These are phyloP conservation scores for Citrus maxima DNA, from an alignment of 345 rosid species.

Conservation along the genomic window DNA sequence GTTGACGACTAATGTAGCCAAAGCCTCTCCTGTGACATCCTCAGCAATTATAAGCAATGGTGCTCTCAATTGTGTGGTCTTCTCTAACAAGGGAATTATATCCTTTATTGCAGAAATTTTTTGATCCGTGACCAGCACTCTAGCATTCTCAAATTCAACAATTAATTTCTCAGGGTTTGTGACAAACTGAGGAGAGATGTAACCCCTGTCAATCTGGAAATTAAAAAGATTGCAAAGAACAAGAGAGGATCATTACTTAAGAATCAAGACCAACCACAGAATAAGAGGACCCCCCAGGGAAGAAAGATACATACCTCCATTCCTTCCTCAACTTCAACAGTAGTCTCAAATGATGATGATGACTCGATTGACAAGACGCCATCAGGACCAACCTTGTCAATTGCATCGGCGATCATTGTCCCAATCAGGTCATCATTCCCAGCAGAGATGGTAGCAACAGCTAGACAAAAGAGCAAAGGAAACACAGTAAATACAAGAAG, in stretches of 20 bases:
- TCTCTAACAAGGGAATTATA: constrained; percentile 87
- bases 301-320: constrained; percentile 62
- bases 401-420: constrained; percentile 94
- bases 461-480: constrained; percentile 26
- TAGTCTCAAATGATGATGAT: constrained; percentile 94
- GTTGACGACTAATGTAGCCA: constrained; percentile 95
- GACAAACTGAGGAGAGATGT: constrained; percentile 92
- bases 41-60: constrained; percentile 93
- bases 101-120: constrained; percentile 91
- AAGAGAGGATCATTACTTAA: background rate
- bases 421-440: constrained; percentile 98
- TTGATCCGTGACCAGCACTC: constrained; percentile 90
- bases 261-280: background rate
- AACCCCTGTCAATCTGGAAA: constrained; percentile 90
- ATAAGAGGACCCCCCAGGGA: background rate
- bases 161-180: constrained; percentile 86
- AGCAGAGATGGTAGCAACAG: constrained; percentile 92
- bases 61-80: constrained; percentile 86
- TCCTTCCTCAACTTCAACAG: constrained; percentile 97
- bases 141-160: constrained; percentile 93
- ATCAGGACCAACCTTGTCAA: constrained; percentile 99
- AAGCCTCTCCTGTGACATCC: constrained; percentile 94
- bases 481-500: background rate
- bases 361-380: constrained; percentile 98
- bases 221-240: background rate